Evolutionary conservation across 805 yeast species (phyloP).

Genomic region (Wickerhamiella siamensis): DNA sequence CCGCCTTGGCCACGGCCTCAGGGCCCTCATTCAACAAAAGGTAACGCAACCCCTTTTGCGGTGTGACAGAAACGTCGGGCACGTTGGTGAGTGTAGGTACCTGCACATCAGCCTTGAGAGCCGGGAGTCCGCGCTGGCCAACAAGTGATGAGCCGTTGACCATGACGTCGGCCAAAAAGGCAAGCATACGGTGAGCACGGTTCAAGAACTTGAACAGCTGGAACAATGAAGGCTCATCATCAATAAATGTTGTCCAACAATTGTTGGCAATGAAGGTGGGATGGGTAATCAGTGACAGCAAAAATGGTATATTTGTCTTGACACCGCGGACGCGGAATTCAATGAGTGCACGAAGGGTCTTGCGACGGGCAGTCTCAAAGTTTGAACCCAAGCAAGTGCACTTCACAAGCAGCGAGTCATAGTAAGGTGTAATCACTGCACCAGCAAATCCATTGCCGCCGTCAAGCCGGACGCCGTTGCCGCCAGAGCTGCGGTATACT

Average conservation of each 20-base stretch:
- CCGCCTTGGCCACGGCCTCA: constrained; percentile 75
- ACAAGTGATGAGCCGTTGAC: constrained; percentile 93
- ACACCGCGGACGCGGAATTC: constrained; percentile 99
- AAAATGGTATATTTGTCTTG: constrained; percentile 93
- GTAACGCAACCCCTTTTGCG: constrained; percentile 84
- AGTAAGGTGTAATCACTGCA: constrained; percentile 89
- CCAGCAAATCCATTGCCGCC: constrained; percentile 99
- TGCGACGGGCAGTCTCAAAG: constrained; percentile 90
- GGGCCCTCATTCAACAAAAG: constrained; percentile 77
- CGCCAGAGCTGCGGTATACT: constrained; percentile 96
- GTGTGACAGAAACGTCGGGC: constrained; percentile 42
- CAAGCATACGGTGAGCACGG: constrained; percentile 88
- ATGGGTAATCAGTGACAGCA: constrained; percentile 80
- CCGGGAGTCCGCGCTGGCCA: constrained; percentile 91
- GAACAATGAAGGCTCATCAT: constrained; percentile 92
- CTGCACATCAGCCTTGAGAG: constrained; percentile 57
- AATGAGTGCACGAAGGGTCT: constrained; percentile 91
- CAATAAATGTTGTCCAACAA: constrained; percentile 98
- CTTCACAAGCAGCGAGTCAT: constrained; percentile 96
- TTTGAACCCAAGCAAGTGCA: constrained; percentile 96
- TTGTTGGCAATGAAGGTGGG: constrained; percentile 72
- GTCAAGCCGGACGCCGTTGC: constrained; percentile 96
- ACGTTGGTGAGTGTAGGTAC: constrained; percentile 61
- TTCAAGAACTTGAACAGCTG: constrained; percentile 89
- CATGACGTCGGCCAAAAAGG: constrained; percentile 81